A percentile compares a stretch with the other conserved stretches of the same genome.
phyloP scores from a whole-genome alignment of 2,329 filamentous ascomycete genomes.

The Fusarium devonianum region DNA sequence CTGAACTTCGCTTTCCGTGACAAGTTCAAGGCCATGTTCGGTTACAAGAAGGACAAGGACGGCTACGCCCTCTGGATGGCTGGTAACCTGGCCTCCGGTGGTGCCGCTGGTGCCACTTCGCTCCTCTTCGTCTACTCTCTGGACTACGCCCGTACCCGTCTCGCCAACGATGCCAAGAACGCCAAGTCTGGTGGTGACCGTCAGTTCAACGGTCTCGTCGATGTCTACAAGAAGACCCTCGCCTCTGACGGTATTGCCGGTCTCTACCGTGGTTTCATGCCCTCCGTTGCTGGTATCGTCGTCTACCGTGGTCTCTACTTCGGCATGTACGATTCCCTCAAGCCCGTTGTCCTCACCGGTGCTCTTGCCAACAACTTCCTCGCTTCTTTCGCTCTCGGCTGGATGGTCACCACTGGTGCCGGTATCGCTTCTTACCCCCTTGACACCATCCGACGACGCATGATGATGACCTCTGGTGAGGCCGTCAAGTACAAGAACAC shows the following conservation, averaged over 20 bases:
- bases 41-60: conserved; percentile 99
- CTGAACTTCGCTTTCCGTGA: conserved; percentile 99
- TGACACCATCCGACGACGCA: conserved; percentile 99
- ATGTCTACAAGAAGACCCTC: conserved; percentile 99
- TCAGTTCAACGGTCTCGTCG: conserved; percentile 99
- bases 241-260: conserved; percentile 97
- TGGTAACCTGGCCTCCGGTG: conserved; percentile 99
- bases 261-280: conserved; percentile 99
- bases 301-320: conserved; percentile 99
- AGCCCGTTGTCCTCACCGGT: conserved; percentile 95
- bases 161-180: conserved; percentile 99
- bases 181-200: conserved; percentile 96
- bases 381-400: conserved; percentile 98
- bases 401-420: conserved; percentile 99
- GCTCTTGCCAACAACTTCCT: conserved; percentile 97
- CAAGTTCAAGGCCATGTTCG: conserved; percentile 99
- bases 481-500: conserved; percentile 99
- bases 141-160: conserved; percentile 99
- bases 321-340: conserved; percentile 99
- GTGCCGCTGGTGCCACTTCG: conserved; percentile 98
- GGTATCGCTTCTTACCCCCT: conserved; percentile 99
- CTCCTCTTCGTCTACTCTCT: conserved; percentile 99
- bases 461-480: conserved; percentile 99
- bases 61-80: conserved; percentile 99
- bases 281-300: conserved; percentile 97